Conservation (phyloP, 1,139 yeast genomes). For the Kluyveromyces sp. region DNA sequence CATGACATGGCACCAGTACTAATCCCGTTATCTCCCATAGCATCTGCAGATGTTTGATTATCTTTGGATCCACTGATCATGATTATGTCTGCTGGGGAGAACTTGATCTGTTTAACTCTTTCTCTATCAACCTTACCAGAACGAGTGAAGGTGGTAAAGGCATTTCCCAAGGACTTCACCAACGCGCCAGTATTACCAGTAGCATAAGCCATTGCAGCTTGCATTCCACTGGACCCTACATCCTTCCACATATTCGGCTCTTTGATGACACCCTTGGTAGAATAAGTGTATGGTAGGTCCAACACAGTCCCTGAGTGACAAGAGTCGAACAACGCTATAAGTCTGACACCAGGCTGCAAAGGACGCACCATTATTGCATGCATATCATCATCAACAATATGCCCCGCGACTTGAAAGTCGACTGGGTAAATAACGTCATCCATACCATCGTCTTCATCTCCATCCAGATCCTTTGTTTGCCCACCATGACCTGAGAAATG, state of each 20-base stretch:
- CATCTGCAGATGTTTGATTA: conserved; percentile 73
- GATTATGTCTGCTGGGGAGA: conserved; percentile 84
- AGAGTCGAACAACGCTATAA: conserved; percentile 85
- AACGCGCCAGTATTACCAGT: conserved; percentile 60
- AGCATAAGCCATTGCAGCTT: conserved; percentile 66
- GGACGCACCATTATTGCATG: conserved; percentile 76
- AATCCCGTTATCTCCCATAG: conserved; percentile 58
- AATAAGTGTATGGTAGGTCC: conserved; percentile 82
- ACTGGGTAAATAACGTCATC: conserved; percentile 91
- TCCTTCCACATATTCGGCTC: conserved; percentile 85
- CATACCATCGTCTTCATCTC: conserved; percentile 85
- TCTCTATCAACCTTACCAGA: conserved; percentile 36
- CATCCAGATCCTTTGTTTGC: conserved; percentile 66
- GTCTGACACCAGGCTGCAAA: conserved; percentile 73
- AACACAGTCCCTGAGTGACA: conserved; percentile 92
- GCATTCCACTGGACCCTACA: conserved; percentile 69
- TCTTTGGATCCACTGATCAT: conserved; percentile 89
- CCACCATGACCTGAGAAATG: conserved; percentile 97
- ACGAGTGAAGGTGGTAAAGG: conserved; percentile 43
- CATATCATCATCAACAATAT: conserved; percentile 76
- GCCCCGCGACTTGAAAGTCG: conserved; percentile 70
- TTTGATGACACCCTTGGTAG: conserved; percentile 85
- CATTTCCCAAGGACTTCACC: conserved; percentile 40
- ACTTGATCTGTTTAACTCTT: conserved; percentile 48
- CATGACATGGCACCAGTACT: conserved; percentile 95